Evolutionary conservation across 768 basidiomycete genomes (phyloP), one percentile per base, ranked within the genome.

Genomic region (Pisolithus orientalis): DNA sequence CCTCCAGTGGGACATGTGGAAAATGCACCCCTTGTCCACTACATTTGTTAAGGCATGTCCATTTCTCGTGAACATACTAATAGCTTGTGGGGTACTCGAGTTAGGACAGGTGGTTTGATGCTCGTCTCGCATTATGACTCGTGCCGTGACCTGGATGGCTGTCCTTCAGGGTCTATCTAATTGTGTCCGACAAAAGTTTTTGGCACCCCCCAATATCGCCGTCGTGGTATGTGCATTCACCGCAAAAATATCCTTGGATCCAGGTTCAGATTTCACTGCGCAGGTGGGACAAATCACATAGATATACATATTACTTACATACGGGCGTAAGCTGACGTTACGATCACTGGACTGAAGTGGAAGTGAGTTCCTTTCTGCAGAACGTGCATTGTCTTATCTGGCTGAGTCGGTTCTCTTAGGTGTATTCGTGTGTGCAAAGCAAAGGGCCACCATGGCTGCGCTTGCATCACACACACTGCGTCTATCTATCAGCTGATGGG

Each of bases 281-380:
- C 31, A 6, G 43, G 43, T 21, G 14, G 44, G 44, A n/a, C 46
- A 21, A 21, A 21, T 21, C 21, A 21, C 21, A 21, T 14, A 47
- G n/a, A 34, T 47, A 34, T 47, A 47, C 46, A 47, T 47, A 47
- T 38, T 47, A 24, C 17, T 47, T 34, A 47, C 46, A 47, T 37
- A 47, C 31, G 14, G 46, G 32, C 32, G 46, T 47, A 34, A 47
- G 32, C 14, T 45, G 13, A 45, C 44, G 44, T 45, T 45, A 45
- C 6, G 27, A 45, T 17, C n/a, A 29, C 13, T 21, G 21, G 21
- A 21, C 21, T 21, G 21, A 21, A 21, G 21, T 21, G 21, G 16
- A 10, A 16, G 44, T 46, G 24, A 17, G 44, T 31, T 17, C 31
- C 32, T 10, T 37, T 37, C 17, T 21, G 21, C 21, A 17, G 34